These are phyloP conservation scores for Piromyces sp. DNA, from an alignment of 192 early-diverging fungal species.

Conservation along the genomic window DNA sequence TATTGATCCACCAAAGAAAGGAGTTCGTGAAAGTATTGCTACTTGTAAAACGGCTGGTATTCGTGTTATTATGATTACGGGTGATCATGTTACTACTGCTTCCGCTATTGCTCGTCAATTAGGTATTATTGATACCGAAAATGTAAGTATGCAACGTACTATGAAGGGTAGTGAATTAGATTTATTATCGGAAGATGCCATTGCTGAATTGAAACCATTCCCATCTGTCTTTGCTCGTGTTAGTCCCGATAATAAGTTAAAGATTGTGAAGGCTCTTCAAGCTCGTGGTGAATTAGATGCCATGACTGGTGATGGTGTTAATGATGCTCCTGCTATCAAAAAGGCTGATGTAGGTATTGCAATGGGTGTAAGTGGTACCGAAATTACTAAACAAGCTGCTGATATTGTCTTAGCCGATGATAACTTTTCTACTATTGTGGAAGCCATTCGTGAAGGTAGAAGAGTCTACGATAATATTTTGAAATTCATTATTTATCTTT, in stretches of 20 bases:
- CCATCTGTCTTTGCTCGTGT: slow-evolving; percentile 95
- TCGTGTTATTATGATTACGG: slow-evolving; percentile 93
- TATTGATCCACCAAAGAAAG: slow-evolving; percentile 76
- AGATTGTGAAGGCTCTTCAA: slow-evolving; percentile 83
- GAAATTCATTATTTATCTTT: slow-evolving; percentile 89
- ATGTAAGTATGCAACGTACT: slow-evolving; percentile 26
- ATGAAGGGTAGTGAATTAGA: slow-evolving; percentile 84
- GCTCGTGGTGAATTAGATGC: slow-evolving; percentile 37
- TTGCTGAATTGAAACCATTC: slow-evolving; percentile 62
- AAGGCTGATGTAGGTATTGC: slow-evolving; percentile 89
- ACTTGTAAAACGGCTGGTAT: slow-evolving; percentile 85
- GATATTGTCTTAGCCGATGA: slow-evolving; percentile 90
- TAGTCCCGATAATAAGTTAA: slow-evolving; percentile 88
- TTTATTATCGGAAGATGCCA: slow-evolving; percentile 72
- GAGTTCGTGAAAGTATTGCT: slow-evolving; percentile 61
- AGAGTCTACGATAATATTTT: slow-evolving; percentile 94
- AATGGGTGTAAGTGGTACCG: slow-evolving; percentile 90
- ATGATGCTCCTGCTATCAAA: slow-evolving; percentile 92
- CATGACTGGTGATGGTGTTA: slow-evolving; percentile 95
- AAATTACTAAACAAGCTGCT: slow-evolving; percentile 96
- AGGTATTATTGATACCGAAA: slow-evolving; percentile 52
- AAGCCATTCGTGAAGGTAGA: slow-evolving; percentile 82
- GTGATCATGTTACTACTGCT: slow-evolving; percentile 86
- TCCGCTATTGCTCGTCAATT: slow-evolving; percentile 78
- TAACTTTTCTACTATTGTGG: slow-evolving; percentile 88